Evolutionary conservation across 2,329 filamentous ascomycete species (phyloP), one percentile per base, ranked within the genome.

Genomic region (Aspergillus calidoustus): DNA sequence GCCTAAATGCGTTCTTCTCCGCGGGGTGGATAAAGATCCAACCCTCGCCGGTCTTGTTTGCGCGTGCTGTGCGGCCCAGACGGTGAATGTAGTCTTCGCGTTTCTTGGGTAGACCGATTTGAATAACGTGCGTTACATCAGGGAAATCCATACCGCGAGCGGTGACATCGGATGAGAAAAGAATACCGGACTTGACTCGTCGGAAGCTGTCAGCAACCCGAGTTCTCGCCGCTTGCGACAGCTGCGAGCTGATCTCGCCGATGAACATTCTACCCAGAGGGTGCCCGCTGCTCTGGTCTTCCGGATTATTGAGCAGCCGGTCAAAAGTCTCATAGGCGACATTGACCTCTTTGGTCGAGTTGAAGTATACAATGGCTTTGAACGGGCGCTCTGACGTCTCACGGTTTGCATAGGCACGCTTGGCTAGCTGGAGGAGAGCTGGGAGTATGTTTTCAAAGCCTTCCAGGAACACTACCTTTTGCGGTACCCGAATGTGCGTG

Each of bases 331-430:
- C 80, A 22, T 83, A 80, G 23, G 87, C 87, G 52, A 93, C 81
- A 60, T 88, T 83, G 49, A 93, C 91, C 65, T 90, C 84, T 25
- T 86, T 85, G 0, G 91, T 96, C 23, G 90, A 92, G 70, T 91
- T 91, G 75, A 94, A 90, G 80, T 97, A 99, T 47, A 97, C 82
- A 63, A 99, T 96, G n/a, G 92, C 92, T 83, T 99, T 99, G 86
- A 98, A 97, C 0, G 92, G 91, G 79, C 64, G 76, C 71, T 65
- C 74, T 78, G 74, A 17, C 69, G 69, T 41, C 15, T 41, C 34
- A 22, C 79, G 74, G 25, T 80, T 78, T 31, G 81, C 68, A n/a
- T 83, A 76, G 68, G 90, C 87, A 41, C 85, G 84, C 58, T 88
- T 80, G 51, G 89, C 81, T 55, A 97, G 83, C 77, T 98, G 93